Conservation (phyloP, 2,329 filamentous ascomycete species). For the Nigrospora oryzae region DNA sequence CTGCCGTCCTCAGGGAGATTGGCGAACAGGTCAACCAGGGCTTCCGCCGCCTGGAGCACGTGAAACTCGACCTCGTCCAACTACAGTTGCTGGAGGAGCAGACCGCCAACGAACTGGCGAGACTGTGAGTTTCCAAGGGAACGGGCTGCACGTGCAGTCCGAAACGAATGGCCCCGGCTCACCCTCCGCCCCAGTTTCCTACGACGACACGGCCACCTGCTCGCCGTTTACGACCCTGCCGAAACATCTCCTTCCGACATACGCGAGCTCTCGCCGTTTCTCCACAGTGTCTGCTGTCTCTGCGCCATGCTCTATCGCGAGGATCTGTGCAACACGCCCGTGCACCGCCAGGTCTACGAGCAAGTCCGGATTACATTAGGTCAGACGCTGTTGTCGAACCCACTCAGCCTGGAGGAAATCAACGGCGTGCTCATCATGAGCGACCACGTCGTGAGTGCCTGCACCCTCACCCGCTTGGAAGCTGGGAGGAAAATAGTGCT, state of each 20-base stretch:
- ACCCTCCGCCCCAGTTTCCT: slow-evolving; percentile 11
- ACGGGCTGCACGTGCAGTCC: neutral
- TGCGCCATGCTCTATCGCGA: slow-evolving; percentile 25
- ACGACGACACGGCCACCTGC: slow-evolving; percentile 18
- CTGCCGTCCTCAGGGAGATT: slow-evolving; percentile 21
- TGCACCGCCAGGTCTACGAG: slow-evolving; percentile 28
- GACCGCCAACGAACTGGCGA: slow-evolving; percentile 18
- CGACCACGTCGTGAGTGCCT: slow-evolving; percentile 18
- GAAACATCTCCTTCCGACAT: slow-evolving; percentile 23
- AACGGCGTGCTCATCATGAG: slow-evolving; percentile 30
- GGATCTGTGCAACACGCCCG: slow-evolving; percentile 17
- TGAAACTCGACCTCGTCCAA: slow-evolving; percentile 19
- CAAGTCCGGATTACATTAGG: slow-evolving; percentile 27
- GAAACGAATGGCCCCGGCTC: neutral
- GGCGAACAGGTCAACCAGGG: slow-evolving; percentile 18
- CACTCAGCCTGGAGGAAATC: slow-evolving; percentile 29
- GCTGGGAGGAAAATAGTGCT: neutral
- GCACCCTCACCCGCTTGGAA: no score
- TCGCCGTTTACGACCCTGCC: slow-evolving; percentile 15
- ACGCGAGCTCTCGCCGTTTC: slow-evolving; percentile 26
- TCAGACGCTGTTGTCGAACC: slow-evolving; percentile 28
- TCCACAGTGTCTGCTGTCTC: slow-evolving; percentile 29
- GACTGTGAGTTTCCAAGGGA: slow-evolving; percentile 13
- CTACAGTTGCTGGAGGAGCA: slow-evolving; percentile 20
- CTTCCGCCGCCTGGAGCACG: slow-evolving; percentile 16